Conservation (phyloP, 2,329 filamentous ascomycete species). For the Dryadomyces sulphureus region DNA sequence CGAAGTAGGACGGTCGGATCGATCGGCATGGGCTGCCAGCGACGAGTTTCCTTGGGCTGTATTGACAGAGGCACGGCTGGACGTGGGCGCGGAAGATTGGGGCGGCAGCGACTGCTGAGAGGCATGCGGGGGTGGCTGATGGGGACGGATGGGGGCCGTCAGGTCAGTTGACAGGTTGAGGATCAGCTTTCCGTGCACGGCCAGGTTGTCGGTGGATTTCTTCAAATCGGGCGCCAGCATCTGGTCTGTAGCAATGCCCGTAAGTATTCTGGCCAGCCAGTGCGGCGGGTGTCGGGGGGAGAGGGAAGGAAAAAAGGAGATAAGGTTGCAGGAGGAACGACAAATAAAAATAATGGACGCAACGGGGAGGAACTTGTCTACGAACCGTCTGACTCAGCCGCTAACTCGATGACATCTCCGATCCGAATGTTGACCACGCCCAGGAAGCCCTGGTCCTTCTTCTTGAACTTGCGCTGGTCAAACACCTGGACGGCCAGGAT, state of each 20-base stretch:
- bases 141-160: slow-evolving; percentile 44
- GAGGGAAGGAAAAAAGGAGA: slow-evolving; percentile 1
- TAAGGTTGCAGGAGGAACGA: slow-evolving; percentile 2
- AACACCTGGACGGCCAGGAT: slow-evolving; percentile 97
- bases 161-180: slow-evolving; percentile 92
- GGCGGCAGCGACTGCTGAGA: slow-evolving; percentile 7
- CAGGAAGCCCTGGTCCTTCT: slow-evolving; percentile 98
- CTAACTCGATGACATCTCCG: slow-evolving; percentile 84
- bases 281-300: too few relatives aligned
- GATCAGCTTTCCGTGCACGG: slow-evolving; percentile 95
- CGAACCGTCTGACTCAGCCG: slow-evolving; percentile 77
- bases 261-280: slow-evolving; percentile 13
- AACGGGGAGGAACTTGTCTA: neutral
- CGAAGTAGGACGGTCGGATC: slow-evolving; percentile 34
- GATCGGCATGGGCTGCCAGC: slow-evolving; percentile 26
- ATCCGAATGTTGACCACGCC: slow-evolving; percentile 96
- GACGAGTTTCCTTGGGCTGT: slow-evolving; percentile 26
- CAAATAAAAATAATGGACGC: slow-evolving; percentile 2
- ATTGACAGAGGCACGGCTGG: slow-evolving; percentile 30
- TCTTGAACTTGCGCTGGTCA: slow-evolving; percentile 99
- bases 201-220: slow-evolving; percentile 94
- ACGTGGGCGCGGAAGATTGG: slow-evolving; percentile 17
- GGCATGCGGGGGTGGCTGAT: slow-evolving; percentile 10
- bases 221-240: slow-evolving; percentile 97
- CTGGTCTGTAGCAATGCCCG: slow-evolving; percentile 52